Percentiles rank a stretch among this genome's conserved stretches.
Conservation (phyloP, 352 stramenopile species). For the Peronospora tabacina region DNA sequence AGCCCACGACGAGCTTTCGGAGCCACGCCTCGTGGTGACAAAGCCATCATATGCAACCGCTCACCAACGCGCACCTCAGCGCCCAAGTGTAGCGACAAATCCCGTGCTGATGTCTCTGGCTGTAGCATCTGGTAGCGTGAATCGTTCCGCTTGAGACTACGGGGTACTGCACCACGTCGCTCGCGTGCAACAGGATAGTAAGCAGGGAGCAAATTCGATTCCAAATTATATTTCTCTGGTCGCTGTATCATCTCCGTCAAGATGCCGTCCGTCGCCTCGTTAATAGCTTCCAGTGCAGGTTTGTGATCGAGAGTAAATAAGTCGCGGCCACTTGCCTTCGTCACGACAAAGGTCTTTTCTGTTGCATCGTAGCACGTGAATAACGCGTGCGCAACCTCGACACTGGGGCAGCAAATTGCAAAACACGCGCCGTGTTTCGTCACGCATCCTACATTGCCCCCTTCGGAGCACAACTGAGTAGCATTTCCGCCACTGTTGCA, state of each 20-base stretch:
- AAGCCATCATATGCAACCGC: slow-evolving; percentile 69
- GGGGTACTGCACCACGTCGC: slow-evolving; percentile 27
- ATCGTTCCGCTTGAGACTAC: slow-evolving; percentile 34
- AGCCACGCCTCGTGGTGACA: slow-evolving; percentile 44
- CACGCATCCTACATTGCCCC: slow-evolving; percentile 47
- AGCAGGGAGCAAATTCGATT: slow-evolving; percentile 52
- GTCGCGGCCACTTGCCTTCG: slow-evolving; percentile 52
- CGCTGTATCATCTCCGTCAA: slow-evolving; percentile 53
- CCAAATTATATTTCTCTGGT: slow-evolving; percentile 56
- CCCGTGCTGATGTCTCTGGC: slow-evolving; percentile 41
- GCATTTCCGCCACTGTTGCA: slow-evolving; percentile 23
- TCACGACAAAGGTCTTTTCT: slow-evolving; percentile 58
- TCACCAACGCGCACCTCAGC: slow-evolving; percentile 49
- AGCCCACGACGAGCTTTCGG: slow-evolving; percentile 46
- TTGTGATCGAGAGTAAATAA: slow-evolving; percentile 61
- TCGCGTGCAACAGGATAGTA: slow-evolving; percentile 69
- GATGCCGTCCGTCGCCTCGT: slow-evolving; percentile 69
- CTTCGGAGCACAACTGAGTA: slow-evolving; percentile 76
- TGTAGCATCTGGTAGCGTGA: slow-evolving; percentile 65
- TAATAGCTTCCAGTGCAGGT: slow-evolving; percentile 59
- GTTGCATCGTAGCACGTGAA: slow-evolving; percentile 83
- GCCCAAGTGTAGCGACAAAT: slow-evolving; percentile 49
- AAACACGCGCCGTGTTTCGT: slow-evolving; percentile 65
- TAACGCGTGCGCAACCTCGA: slow-evolving; percentile 66
- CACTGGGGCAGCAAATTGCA: slow-evolving; percentile 69